Base-by-base conservation (phyloP, 1,284 basidiomycete genomes). In the Lignosus rhinocerotis region DNA sequence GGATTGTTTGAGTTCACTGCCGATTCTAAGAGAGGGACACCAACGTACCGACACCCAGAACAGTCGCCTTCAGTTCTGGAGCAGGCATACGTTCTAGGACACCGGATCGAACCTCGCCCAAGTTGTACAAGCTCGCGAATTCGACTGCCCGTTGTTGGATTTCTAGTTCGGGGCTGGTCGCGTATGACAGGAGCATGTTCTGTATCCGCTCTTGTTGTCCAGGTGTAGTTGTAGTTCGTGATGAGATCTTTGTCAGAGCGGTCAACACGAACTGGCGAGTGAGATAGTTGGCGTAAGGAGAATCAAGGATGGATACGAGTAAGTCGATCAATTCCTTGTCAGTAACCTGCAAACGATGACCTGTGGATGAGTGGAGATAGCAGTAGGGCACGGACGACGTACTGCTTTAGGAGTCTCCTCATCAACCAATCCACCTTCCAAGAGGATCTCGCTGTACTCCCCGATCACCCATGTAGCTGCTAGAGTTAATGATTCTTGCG, bases 31-130 rank as follows among this genome's bases (percentile, higher is more conserved):
- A 12, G 17, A n/a, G 10, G 46, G 16, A 11, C 5, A n/a, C n/a
- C n/a, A 1, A 80, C 86, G 69, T 65, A 92, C 92, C 91, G 58
- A 90, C 84, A 51, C 93, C 95, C 81, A 96, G 91, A 4, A 98
- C 92, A 3, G 95, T 96, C 21, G 92, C 89, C 75, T 94, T 96
- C 68, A 99, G 78, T 73, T 99, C 96, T 2, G 97, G 97, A 6
- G 94, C 92, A 7, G 97, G 97, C 97, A 99, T 99, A 56, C 94
- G 86, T 78, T 99, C 97, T 59, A 99, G 75, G 0, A 99, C 95
- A 46, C 95, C 97, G n/a, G 85, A 83, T 56, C 88, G 84, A 34
- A 96, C 79, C 43, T 94, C 90, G 19, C 85, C 85, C 16, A 90
- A 71, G 36, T 78, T 82, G 69, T 95, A 91, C 63, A 99, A 73